These are phyloP conservation scores for Aspergillus indologenus DNA, from an alignment of 495 filamentous ascomycete species.

Conservation along the genomic window DNA sequence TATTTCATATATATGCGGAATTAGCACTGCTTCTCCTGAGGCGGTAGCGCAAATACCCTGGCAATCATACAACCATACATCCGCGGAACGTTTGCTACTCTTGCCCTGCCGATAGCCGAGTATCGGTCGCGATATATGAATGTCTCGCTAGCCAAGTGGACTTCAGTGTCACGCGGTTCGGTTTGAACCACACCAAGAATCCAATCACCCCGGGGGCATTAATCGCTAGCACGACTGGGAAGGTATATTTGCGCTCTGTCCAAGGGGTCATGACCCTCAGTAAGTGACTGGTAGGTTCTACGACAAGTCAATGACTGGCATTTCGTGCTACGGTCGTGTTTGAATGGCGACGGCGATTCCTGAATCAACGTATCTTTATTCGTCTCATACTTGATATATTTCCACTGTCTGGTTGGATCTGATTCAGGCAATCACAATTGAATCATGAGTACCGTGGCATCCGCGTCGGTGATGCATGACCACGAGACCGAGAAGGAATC, in stretches of 20 bases:
- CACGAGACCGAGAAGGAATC: slow-evolving; percentile 39
- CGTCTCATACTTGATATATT: no score
- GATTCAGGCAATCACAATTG: neutral
- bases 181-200: neutral
- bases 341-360: neutral
- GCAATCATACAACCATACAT: neutral
- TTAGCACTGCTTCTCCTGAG: neutral
- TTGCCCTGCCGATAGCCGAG: neutral
- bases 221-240: neutral
- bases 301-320: neutral
- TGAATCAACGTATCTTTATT: neutral
- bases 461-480: slow-evolving; percentile 37
- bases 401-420: neutral
- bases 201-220: neutral
- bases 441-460: slow-evolving; percentile 45
- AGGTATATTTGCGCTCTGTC: neutral
- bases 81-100: neutral
- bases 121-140: neutral
- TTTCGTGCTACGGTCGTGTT: neutral
- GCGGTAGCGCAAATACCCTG: neutral
- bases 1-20: neutral
- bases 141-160: neutral
- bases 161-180: neutral
- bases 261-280: neutral
- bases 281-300: neutral